Percentiles rank a stretch among this genome's conserved stretches.
Evolutionary conservation across 225 moss, liverwort and hornwort species (phyloP).

Genomic region (Physcomitrellopsis africana): DNA sequence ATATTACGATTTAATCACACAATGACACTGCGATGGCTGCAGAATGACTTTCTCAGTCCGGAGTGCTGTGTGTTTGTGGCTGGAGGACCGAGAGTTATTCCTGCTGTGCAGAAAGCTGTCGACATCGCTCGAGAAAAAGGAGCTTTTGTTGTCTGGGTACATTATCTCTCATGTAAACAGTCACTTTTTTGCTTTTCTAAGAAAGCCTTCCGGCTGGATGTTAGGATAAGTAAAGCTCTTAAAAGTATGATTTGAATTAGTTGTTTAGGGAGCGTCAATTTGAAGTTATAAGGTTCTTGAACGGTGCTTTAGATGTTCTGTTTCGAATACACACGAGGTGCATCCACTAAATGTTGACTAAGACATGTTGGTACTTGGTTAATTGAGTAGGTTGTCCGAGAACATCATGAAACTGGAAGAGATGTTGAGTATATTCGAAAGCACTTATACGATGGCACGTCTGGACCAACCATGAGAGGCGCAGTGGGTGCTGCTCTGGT

Average conservation of each 20-base stretch:
- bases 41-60: slow-evolving; percentile 86
- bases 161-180: slow-evolving; percentile 13
- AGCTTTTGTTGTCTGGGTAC: slow-evolving; percentile 87
- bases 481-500: slow-evolving; percentile 71
- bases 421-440: slow-evolving; percentile 87
- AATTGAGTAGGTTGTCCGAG: slow-evolving; percentile 68
- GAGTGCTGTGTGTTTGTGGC: slow-evolving; percentile 70
- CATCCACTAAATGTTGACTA: slow-evolving; percentile 7
- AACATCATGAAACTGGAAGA: slow-evolving; percentile 88
- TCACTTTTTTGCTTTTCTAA: slow-evolving; percentile 1
- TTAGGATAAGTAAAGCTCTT: neutral
- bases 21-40: slow-evolving; percentile 23
- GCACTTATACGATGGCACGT: slow-evolving; percentile 76
- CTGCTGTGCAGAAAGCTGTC: slow-evolving; percentile 73
- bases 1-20: neutral
- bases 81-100: slow-evolving; percentile 73
- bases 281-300: neutral
- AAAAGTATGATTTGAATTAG: neutral
- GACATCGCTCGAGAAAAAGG: slow-evolving; percentile 76
- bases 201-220: neutral
- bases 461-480: slow-evolving; percentile 76
- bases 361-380: neutral
- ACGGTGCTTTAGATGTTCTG: neutral
- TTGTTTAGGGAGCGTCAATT: neutral
- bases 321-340: neutral